A percentile compares a stretch with the other conserved stretches of the same genome.
These are phyloP conservation scores for Salix brachista DNA, from an alignment of 345 rosid genomes.

Conservation along the genomic window DNA sequence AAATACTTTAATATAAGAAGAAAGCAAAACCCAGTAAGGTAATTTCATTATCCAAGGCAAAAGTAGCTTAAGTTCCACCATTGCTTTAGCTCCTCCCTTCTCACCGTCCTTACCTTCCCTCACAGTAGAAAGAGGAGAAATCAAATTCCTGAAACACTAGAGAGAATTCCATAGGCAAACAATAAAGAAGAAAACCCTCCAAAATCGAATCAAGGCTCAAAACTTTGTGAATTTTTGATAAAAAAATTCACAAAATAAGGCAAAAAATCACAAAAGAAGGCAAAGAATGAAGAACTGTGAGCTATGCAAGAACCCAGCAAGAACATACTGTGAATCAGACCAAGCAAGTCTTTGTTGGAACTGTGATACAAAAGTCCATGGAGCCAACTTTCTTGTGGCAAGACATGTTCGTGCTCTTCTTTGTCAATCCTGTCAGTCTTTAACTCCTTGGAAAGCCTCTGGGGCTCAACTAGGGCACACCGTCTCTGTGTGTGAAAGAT, in stretches of 20 bases:
- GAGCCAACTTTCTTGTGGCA: constrained; percentile 75
- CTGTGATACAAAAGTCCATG: constrained; percentile 66
- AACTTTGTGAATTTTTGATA: neutral
- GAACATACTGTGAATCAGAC: constrained; percentile 61
- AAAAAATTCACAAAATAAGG: neutral
- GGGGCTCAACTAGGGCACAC: constrained; percentile 51
- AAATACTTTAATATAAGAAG: neutral
- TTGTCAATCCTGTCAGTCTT: constrained; percentile 47
- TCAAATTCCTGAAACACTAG: neutral
- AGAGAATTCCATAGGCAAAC: too few species aligned
- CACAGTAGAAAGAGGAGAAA: neutral
- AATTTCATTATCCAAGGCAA: neutral
- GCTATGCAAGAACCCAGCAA: constrained; percentile 53
- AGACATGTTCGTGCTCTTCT: constrained; percentile 54
- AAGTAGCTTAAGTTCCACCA: neutral
- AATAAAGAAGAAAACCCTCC: neutral
- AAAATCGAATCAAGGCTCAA: neutral
- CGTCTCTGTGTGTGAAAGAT: constrained; percentile 46
- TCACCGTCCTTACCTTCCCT: neutral
- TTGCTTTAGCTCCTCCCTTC: neutral
- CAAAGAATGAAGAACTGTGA: constrained; percentile 48
- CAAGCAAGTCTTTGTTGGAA: constrained; percentile 68
- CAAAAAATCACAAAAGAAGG: too few species aligned
- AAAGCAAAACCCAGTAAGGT: neutral
- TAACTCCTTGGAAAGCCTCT: constrained; percentile 61